Evolutionary conservation across 2,329 filamentous ascomycete genomes (phyloP).

Genomic region (Paraphoma chrysanthemicola): DNA sequence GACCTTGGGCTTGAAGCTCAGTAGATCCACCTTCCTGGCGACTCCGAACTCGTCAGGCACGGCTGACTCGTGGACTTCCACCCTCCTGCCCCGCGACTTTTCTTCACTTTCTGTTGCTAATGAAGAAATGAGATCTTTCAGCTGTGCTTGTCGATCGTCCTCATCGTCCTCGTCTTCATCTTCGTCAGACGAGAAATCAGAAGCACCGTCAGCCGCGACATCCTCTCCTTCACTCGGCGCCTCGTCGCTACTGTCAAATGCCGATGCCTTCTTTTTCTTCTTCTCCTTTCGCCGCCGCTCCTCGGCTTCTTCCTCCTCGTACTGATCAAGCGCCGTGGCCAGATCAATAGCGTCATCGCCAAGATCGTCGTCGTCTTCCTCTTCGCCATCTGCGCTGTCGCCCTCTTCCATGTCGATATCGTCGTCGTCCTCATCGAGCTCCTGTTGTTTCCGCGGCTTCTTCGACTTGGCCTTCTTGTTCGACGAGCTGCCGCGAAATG

Average conservation of each 20-base stretch:
- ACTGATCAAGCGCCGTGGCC: slow-evolving; percentile 65
- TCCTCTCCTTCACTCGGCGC: slow-evolving; percentile 56
- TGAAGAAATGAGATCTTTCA: slow-evolving; percentile 73
- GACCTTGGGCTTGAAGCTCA: slow-evolving; percentile 75
- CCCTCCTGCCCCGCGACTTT: slow-evolving; percentile 39
- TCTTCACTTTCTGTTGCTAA: slow-evolving; percentile 58
- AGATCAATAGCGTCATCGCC: slow-evolving; percentile 70
- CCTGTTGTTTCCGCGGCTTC: slow-evolving; percentile 39
- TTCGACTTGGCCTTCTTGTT: slow-evolving; percentile 57
- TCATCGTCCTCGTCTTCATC: slow-evolving; percentile 50
- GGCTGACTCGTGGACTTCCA: slow-evolving; percentile 64
- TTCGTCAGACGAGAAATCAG: slow-evolving; percentile 56
- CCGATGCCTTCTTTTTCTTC: slow-evolving; percentile 49
- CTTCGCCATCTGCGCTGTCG: slow-evolving; percentile 53
- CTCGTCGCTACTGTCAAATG: slow-evolving; percentile 61
- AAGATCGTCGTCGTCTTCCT: slow-evolving; percentile 67
- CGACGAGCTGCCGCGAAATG: slow-evolving; percentile 67
- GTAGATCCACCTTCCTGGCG: slow-evolving; percentile 73
- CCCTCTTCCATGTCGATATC: slow-evolving; percentile 60
- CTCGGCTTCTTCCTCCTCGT: slow-evolving; percentile 45
- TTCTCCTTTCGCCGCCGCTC: slow-evolving; percentile 30
- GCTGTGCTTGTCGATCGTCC: slow-evolving; percentile 66
- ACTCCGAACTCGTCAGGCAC: slow-evolving; percentile 67
- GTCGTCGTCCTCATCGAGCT: slow-evolving; percentile 27
- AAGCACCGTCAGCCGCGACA: slow-evolving; percentile 55